Evolutionary conservation across 495 filamentous ascomycete genomes (phyloP).

Genomic region (Aspergillus steynii): DNA sequence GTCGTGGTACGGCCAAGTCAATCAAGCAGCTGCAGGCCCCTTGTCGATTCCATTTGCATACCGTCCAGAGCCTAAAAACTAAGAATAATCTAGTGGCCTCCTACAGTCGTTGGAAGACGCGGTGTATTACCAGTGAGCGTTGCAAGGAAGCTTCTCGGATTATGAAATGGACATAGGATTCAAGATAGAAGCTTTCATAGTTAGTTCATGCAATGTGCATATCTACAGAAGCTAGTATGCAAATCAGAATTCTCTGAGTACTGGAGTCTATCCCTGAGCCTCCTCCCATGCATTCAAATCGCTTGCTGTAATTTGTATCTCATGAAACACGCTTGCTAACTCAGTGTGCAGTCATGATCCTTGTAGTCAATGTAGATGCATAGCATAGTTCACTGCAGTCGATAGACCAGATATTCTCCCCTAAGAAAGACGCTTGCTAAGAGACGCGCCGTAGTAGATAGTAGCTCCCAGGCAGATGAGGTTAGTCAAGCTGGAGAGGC

Average conservation of each 20-base stretch:
- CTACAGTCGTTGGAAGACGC: too few relatives aligned
- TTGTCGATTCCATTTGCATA: too few relatives aligned
- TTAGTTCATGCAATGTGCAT: not conserved
- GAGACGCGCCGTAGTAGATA: slow-evolving; percentile 69
- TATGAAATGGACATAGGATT: too few relatives aligned
- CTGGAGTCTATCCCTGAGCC: not conserved
- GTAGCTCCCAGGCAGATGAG: slow-evolving; percentile 65
- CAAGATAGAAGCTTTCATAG: too few relatives aligned
- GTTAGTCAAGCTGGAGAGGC: slow-evolving; percentile 73
- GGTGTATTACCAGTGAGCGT: too few relatives aligned
- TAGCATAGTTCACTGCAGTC: not conserved
- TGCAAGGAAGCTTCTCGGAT: too few relatives aligned
- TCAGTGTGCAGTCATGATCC: not conserved
- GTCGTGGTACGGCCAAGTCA: too few relatives aligned
- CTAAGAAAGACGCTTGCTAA: slow-evolving; percentile 56
- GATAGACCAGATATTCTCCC: not conserved
- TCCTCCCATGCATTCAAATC: too few relatives aligned
- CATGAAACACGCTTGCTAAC: not conserved
- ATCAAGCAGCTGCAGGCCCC: too few relatives aligned
- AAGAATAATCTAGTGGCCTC: too few relatives aligned
- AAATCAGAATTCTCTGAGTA: not conserved
- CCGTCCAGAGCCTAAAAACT: too few relatives aligned
- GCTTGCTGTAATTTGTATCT: not conserved
- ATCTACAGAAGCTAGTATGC: not conserved
- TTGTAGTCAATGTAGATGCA: not conserved